Conservation (phyloP, 148 eudicot species). For the Diospyros kaki region DNA sequence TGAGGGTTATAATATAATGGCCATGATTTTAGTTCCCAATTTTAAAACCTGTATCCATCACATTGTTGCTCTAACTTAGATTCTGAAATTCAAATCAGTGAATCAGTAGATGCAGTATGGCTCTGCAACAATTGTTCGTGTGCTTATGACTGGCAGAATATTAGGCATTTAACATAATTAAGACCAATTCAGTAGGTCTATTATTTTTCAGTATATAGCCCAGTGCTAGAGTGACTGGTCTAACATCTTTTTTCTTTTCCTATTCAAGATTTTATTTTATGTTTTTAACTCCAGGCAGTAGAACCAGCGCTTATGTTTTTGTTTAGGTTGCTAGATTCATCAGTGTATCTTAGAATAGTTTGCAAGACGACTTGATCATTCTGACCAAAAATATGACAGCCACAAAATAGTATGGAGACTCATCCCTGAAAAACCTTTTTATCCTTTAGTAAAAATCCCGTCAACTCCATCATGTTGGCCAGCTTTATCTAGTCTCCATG, state of each 20-base stretch:
- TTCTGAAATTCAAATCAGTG: neutral
- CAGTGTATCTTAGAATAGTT: neutral
- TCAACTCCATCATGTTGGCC: neutral
- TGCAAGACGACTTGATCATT: neutral
- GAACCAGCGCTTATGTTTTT: too few species aligned
- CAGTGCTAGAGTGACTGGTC: too few species aligned
- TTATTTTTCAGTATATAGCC: too few species aligned
- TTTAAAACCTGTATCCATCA: neutral
- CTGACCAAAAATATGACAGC: too few species aligned
- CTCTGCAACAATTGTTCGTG: neutral
- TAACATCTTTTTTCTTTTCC: too few species aligned
- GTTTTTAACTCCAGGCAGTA: too few species aligned
- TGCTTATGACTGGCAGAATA: neutral
- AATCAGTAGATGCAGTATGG: neutral
- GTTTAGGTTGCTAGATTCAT: neutral
- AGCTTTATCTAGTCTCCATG: neutral
- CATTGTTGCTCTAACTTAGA: neutral
- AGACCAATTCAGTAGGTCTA: too few species aligned
- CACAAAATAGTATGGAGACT: too few species aligned
- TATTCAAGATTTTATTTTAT: too few species aligned
- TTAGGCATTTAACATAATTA: neutral
- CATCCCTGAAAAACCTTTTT: neutral
- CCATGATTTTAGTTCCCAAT: neutral
- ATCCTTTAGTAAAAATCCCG: neutral
- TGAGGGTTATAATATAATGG: slow-evolving; percentile 19